Conservation (phyloP, 2,329 filamentous ascomycete genomes). For the Cercospora berteroae region DNA sequence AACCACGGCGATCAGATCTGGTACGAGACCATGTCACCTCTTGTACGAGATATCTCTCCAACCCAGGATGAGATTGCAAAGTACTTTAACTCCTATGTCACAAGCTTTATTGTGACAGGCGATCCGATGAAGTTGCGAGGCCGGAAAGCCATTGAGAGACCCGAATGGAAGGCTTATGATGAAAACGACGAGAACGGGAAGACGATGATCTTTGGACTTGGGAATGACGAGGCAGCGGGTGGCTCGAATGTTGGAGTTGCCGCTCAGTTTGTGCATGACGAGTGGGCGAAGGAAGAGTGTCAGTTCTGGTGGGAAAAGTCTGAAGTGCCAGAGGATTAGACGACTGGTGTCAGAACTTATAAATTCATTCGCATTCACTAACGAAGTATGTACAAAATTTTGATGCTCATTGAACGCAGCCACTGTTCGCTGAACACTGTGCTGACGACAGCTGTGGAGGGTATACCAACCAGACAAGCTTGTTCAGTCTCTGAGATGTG, state of each 20-base stretch:
- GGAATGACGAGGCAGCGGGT: conserved; percentile 56
- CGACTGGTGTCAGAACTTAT: not conserved
- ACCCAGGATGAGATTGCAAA: conserved; percentile 36
- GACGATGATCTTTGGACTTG: conserved; percentile 57
- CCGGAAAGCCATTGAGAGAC: conserved; percentile 24
- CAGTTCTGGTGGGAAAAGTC: conserved; percentile 62
- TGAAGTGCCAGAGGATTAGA: conserved; percentile 32
- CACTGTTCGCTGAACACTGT: too few species aligned
- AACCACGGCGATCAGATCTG: conserved; percentile 40
- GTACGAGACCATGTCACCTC: conserved; percentile 36
- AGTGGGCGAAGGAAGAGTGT: conserved; percentile 51
- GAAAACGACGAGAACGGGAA: conserved; percentile 15
- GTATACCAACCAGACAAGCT: too few species aligned
- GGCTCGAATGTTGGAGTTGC: conserved; percentile 43
- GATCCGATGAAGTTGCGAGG: conserved; percentile 34
- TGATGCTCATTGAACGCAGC: not conserved
- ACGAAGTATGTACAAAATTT: not conserved
- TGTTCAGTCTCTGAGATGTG: too few species aligned
- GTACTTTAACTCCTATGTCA: conserved; percentile 35
- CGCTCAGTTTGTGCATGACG: conserved; percentile 46
- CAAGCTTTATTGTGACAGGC: conserved; percentile 36
- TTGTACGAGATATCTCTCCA: conserved; percentile 27
- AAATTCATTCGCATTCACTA: conserved; percentile 9
- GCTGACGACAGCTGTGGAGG: too few species aligned
- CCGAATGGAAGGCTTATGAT: conserved; percentile 30